Base-by-base conservation (phyloP, 2,329 filamentous ascomycete genomes). In the Byssochlamys sp. region DNA sequence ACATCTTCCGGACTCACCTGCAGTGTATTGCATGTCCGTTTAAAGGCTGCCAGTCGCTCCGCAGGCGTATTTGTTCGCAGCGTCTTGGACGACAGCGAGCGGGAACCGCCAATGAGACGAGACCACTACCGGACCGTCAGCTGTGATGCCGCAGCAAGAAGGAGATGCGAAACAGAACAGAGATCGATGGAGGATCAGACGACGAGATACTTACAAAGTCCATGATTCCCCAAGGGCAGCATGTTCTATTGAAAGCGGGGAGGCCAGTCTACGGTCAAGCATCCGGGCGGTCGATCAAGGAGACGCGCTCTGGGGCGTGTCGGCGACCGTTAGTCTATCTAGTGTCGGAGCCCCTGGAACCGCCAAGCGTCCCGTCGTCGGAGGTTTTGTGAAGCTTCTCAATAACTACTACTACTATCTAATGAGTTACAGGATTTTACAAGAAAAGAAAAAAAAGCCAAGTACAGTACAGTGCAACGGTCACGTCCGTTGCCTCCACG, bases 21-120 rank as follows among this genome's bases (percentile, higher is more conserved):
- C 48, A 62, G 52, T 48, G 57, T 77, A 68, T 84, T 82, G 72
- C 83, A 85, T 57, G 80, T 76, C 63, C 81, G 79, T 66, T 82
- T 83, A 72, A 86, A 86, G 61, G 81, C 78, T 63, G 79, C 75
- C 65, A 86, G 77, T 64, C 84, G 81, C 67, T 85, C 80, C 61
- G 82, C 80, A 26, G 83, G 80, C 62, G 81, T 80, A 66, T 80
- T 80, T 59, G 77, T 71, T 39, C 75, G 73, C 55, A 76, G 75
- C 69, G 78, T 77, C 70, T 80, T 81, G 62, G 69, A 67, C 49
- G 75, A 68, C 61, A 73, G 67, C 55, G 71, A 68, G 63, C 78
- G 77, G 57, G 76, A 74, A 65, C 82, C 81, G 68, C 83, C 82
- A 62, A 86, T 79, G 65, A 86, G 76, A 69, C 83, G 80, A 69